A percentile compares a stretch with the other conserved stretches of the same genome.
Evolutionary conservation across 345 rosid species (phyloP).

Genomic region (Eucalyptus sp.): DNA sequence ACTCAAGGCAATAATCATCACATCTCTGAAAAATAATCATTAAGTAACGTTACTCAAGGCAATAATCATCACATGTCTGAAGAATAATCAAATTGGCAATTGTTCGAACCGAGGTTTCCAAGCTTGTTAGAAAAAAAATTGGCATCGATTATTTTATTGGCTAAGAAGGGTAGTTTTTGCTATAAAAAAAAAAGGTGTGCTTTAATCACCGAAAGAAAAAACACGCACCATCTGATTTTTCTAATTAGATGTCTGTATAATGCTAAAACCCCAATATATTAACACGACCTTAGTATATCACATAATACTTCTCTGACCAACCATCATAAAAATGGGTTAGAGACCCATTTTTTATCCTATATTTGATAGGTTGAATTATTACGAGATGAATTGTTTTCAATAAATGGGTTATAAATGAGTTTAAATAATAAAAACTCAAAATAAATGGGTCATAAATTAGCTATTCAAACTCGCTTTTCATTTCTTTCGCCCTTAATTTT

Average conservation of each 20-base stretch:
- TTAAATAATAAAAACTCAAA: not conserved
- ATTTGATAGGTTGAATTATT: not conserved
- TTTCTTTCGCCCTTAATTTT: not conserved
- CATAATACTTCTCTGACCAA: not conserved
- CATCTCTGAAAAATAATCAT: not conserved
- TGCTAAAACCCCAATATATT: not conserved
- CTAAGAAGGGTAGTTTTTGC: not conserved
- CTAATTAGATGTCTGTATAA: too few species aligned
- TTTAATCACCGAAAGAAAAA: too few species aligned
- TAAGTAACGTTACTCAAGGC: not conserved
- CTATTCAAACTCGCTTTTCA: fast-evolving
- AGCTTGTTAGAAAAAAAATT: too few species aligned
- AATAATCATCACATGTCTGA: not conserved
- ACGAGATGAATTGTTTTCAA: too few species aligned
- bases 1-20: not conserved
- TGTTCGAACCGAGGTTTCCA: not conserved
- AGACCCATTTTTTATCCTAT: not conserved
- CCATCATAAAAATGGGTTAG: not conserved
- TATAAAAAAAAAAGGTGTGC: not conserved
- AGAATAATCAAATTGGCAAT: not conserved
- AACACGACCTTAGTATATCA: not conserved
- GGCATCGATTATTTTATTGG: too few species aligned
- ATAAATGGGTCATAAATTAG: not conserved
- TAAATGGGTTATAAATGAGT: too few species aligned
- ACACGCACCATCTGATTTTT: too few species aligned